Evolutionary conservation across 1,139 yeast genomes (phyloP), one percentile per base, ranked within the genome.

Genomic region (Candida sp.): DNA sequence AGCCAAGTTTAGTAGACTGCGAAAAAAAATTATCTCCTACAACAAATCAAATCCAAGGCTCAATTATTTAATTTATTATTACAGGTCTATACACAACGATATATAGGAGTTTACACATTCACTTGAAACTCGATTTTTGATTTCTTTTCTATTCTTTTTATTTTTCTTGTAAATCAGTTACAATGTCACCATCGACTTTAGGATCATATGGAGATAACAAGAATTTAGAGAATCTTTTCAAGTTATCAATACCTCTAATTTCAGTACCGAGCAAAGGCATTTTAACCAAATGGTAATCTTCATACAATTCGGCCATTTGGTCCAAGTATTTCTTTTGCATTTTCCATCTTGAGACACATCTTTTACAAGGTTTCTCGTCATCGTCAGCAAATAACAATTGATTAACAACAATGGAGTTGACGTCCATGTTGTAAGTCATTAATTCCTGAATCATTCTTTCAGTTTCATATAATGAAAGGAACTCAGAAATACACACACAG

Each of bases 391-490:
- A 88, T 49, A 93, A 70, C 53, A 93, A 77, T 68, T 93, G 99
- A 69, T 93, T 93, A 43, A 93, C 96, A 49, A 93, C 91, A 57
- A 93, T 93, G 37, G 97, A 86, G 65, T 90, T 93, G 49, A 95
- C 96, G 63, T 93, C 99, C 84, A 93, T 93, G 53, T 90, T 87
- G 67, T 88, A 93, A 43, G 95, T 84, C 70, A 90, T 86, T 62
- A 93, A 79, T 63, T 93, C 99, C 70, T 93, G 99, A 54, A 91
- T 87, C 84, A 93, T 82, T 69, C 99, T 84, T 70, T 93, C 99
- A 22, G 98, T 91, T 68, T 93, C 99, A 65, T 93, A 93, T 43
- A 93, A 75, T 2, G 98, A 91, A 60, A 93, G 76, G 66, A 93
- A 93, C 68, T 93, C 99, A 39, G 97, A 89, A 52, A 93, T 93